These are phyloP conservation scores for Colletotrichum salicis DNA, from an alignment of 2,329 filamentous ascomycete species.

Conservation along the genomic window DNA sequence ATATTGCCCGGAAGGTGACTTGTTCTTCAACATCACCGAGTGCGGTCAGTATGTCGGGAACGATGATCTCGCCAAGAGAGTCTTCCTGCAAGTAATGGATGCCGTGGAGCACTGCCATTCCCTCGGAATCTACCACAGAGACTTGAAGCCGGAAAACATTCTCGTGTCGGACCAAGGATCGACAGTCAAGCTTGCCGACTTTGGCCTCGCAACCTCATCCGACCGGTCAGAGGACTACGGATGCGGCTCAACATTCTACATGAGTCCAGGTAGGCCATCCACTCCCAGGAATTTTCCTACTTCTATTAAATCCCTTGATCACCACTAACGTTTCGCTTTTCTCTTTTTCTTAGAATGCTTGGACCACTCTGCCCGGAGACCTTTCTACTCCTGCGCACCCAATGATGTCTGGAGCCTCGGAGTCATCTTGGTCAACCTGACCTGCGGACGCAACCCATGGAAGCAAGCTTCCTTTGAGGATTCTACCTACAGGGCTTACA, in stretches of 20 bases:
- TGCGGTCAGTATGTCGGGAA: conserved; percentile 92
- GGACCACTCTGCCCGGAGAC: conserved; percentile 77
- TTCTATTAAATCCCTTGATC: conserved; percentile 26
- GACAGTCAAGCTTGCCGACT: conserved; percentile 96
- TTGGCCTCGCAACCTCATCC: conserved; percentile 91
- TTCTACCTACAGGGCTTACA: conserved; percentile 92
- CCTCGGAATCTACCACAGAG: conserved; percentile 94
- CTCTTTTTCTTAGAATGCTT: conserved; percentile 77
- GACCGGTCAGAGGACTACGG: conserved; percentile 91
- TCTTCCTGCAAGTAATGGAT: conserved; percentile 95
- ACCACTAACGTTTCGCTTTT: conserved; percentile 44
- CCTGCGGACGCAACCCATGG: conserved; percentile 98
- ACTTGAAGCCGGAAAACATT: conserved; percentile 98
- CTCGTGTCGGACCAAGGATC: conserved; percentile 88
- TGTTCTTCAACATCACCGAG: conserved; percentile 98
- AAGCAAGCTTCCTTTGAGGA: conserved; percentile 95
- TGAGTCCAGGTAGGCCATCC: conserved; percentile 89
- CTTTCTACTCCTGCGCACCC: conserved; percentile 89
- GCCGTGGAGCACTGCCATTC: conserved; percentile 96
- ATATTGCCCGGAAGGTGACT: conserved; percentile 94
- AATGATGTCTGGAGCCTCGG: conserved; percentile 99
- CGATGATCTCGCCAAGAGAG: conserved; percentile 84
- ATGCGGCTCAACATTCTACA: conserved; percentile 98
- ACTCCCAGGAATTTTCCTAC: conserved; percentile 38
- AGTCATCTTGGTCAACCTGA: conserved; percentile 96